These are phyloP conservation scores for Ophiocordyceps unilateralis DNA, from an alignment of 2,329 filamentous ascomycete genomes.

Conservation along the genomic window DNA sequence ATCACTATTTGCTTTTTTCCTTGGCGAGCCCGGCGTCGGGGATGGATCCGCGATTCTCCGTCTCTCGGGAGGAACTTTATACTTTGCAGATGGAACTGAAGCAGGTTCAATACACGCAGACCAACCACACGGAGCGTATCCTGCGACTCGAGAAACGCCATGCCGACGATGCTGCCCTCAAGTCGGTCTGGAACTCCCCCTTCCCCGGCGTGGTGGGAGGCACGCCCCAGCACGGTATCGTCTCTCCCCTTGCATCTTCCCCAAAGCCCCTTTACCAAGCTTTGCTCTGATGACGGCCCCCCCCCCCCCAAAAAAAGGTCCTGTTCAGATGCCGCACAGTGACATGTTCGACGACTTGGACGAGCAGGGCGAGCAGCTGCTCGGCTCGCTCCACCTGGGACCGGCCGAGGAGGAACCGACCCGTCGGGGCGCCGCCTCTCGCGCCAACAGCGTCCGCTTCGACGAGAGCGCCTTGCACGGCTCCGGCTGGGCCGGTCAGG, in stretches of 20 bases:
- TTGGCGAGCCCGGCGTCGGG: too few relatives aligned
- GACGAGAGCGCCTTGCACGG: constrained; percentile 89
- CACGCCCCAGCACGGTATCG: constrained; percentile 71
- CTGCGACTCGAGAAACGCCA: constrained; percentile 47
- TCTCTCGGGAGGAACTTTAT: constrained; percentile 47
- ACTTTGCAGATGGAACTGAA: constrained; percentile 55
- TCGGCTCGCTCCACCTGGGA: constrained; percentile 70
- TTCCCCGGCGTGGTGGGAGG: constrained; percentile 75
- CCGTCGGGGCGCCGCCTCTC: constrained; percentile 69
- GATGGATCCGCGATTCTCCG: constrained; percentile 47
- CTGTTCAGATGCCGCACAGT: constrained; percentile 59
- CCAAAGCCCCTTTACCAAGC: neutral
- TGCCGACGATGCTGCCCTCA: constrained; percentile 50
- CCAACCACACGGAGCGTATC: constrained; percentile 43
- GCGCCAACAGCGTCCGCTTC: constrained; percentile 93
- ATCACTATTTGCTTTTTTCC: too few relatives aligned
- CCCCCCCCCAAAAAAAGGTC: too few relatives aligned
- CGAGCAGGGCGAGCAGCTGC: constrained; percentile 63
- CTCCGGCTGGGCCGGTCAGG: constrained; percentile 62
- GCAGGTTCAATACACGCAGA: constrained; percentile 46
- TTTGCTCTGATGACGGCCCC: neutral
- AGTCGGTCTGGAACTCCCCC: constrained; percentile 86
- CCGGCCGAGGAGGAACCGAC: constrained; percentile 67
- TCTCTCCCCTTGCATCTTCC: too few relatives aligned
- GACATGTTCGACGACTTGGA: constrained; percentile 86